Evolutionary conservation across 2,329 filamentous ascomycete genomes (phyloP).

Genomic region (Fusarium robinianum): DNA sequence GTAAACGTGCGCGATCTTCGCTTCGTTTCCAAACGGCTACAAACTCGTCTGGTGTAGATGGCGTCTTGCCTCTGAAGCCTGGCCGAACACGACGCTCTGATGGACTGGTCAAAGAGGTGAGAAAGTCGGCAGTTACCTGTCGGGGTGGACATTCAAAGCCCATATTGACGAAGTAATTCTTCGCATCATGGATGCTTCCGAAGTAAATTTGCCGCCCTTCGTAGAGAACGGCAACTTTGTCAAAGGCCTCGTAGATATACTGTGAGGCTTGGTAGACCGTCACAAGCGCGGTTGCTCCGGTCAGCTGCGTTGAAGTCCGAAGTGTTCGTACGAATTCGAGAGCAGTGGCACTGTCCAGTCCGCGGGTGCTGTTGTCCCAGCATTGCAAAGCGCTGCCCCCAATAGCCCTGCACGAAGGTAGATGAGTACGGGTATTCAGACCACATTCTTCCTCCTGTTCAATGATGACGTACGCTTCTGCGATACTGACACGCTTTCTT

Average conservation of each 20-base stretch:
- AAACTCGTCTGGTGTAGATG: conserved; percentile 43
- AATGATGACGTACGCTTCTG: conserved; percentile 57
- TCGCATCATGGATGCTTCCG: conserved; percentile 59
- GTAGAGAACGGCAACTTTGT: conserved; percentile 69
- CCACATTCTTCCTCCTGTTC: no score
- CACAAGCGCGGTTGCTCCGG: neutral
- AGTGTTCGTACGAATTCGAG: conserved; percentile 2
- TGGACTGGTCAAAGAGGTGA: conserved; percentile 56
- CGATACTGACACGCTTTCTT: conserved; percentile 74
- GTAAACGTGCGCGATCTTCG: neutral
- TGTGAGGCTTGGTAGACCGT: conserved; percentile 8
- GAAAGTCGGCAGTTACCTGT: conserved; percentile 66
- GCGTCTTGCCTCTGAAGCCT: conserved; percentile 39
- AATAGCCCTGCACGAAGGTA: neutral
- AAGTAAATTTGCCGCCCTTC: conserved; percentile 70
- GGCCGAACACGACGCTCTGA: conserved; percentile 38
- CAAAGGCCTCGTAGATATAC: conserved; percentile 52
- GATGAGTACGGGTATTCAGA: neutral
- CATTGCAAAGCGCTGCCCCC: conserved; percentile 16
- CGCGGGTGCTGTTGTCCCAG: conserved; percentile 37
- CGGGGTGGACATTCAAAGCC: conserved; percentile 64
- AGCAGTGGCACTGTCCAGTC: conserved; percentile 26
- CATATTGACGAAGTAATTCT: conserved; percentile 62
- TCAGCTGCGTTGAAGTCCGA: neutral
- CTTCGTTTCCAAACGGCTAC: conserved; percentile 39